Base-by-base conservation (phyloP, 139 green algal species). In the Haematococcus sp. region DNA sequence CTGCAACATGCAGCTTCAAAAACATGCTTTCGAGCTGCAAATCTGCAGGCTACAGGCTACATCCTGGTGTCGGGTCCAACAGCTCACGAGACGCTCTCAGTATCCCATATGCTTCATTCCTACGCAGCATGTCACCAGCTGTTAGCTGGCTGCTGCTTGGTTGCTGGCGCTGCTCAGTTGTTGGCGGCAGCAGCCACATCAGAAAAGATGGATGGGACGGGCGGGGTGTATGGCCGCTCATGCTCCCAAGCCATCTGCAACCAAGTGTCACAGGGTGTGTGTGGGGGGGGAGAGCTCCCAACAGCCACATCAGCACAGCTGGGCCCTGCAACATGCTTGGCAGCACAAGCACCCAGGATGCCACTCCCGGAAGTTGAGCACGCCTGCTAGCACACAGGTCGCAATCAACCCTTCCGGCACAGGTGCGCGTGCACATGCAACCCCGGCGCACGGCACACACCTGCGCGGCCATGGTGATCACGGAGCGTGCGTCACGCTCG, bases 381-480 rank as follows among this genome's bases (percentile, higher is more conserved):
- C 4, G 11, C 4, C 9, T 28, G 16, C 54, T 32, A 23, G 9
- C 27, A 61, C 22, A 23, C 54, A 61, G 54, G 11, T n/a, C 54
- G 28, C 11, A n/a, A 23, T 4, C 16, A 61, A 61, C 13, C 54
- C 4, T 9, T 4, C 11, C 16, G 11, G 9, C 22, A 28, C 16
- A 23, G 9, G 54, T 23, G 28, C 28, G 54, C 54, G 28, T 61
- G 54, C 16, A n/a, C 27, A 61, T 16, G 54, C n/a, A n/a, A n/a
- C n/a, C n/a, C n/a, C n/a, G n/a, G n/a, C n/a, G n/a, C n/a, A n/a
- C n/a, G n/a, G n/a, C n/a, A n/a, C n/a, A 77, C 63, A 91, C 35
- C 75, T 98, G 93, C 11, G 90, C 86, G 23, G 93, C 85, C 91
- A 98, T 96, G n/a, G 93, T 98, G 52, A 98, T 78, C 40, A 87